phyloP scores from a whole-genome alignment of 2,329 filamentous ascomycete genomes.

The Colletotrichum lini region DNA sequence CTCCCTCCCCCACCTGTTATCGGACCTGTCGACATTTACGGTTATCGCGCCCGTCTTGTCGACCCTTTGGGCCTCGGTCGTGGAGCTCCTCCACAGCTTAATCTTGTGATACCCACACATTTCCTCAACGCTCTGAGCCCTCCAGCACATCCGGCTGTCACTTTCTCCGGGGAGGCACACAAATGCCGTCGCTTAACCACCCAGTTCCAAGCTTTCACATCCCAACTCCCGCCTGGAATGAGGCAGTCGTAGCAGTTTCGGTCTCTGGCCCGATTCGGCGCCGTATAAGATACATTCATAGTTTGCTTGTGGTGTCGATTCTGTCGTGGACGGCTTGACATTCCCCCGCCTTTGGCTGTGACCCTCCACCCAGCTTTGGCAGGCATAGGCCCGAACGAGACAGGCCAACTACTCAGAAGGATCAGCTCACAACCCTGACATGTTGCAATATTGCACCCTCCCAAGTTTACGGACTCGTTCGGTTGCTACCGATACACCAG shows the following conservation, averaged over 20 bases:
- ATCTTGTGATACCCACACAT: conserved; percentile 32
- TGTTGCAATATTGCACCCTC: conserved; percentile 31
- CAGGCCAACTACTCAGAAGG: conserved; percentile 18
- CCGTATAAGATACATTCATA: not conserved
- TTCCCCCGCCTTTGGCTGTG: conserved; percentile 31
- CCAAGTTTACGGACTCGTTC: not conserved
- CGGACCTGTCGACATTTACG: conserved; percentile 33
- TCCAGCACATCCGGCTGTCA: not conserved
- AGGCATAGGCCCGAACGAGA: conserved; percentile 28
- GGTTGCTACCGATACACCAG: not conserved
- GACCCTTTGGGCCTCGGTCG: conserved; percentile 14
- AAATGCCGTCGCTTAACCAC: conserved; percentile 33
- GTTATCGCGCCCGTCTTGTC: conserved; percentile 23
- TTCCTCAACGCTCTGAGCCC: conserved; percentile 15
- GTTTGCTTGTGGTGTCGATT: no score
- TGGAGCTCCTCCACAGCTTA: conserved; percentile 24
- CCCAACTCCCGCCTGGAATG: conserved; percentile 31
- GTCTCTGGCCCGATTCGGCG: conserved; percentile 7
- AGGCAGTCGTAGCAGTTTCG: conserved; percentile 10
- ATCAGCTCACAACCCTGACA: conserved; percentile 28
- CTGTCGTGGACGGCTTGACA: not conserved
- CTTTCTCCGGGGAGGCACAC: not conserved
- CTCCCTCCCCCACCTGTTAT: conserved; percentile 7
- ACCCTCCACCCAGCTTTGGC: conserved; percentile 9
- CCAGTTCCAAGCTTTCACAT: conserved; percentile 4